Percentiles rank a stretch among this genome's conserved stretches.
phyloP scores from a whole-genome alignment of 352 stramenopile genomes.

The Phytophthora rubi region DNA sequence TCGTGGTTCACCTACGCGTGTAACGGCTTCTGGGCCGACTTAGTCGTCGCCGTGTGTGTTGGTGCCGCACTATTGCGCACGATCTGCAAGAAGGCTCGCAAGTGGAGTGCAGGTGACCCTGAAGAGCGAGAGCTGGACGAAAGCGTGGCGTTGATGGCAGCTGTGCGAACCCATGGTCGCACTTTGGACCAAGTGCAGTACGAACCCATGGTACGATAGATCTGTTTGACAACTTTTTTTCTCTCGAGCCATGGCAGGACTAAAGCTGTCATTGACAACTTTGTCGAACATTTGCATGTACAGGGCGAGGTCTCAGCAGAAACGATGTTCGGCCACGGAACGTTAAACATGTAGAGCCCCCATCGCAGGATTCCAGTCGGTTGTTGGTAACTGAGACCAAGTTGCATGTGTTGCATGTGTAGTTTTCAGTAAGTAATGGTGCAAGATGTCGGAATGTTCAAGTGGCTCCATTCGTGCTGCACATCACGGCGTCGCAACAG shows the following conservation, averaged over 20 bases:
- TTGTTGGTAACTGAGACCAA: slow-evolving; percentile 1
- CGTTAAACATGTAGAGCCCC: neutral
- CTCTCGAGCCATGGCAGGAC: neutral
- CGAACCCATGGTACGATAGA: slow-evolving; percentile 49
- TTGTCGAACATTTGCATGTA: neutral
- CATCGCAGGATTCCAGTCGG: neutral
- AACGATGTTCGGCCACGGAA: slow-evolving; percentile 25
- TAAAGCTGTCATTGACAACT: slow-evolving; percentile 4
- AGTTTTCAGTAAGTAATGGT: slow-evolving; percentile 11
- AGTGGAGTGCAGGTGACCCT: slow-evolving; percentile 38
- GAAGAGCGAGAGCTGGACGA: slow-evolving; percentile 46
- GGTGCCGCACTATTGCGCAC: slow-evolving; percentile 20
- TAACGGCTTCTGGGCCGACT: slow-evolving; percentile 62
- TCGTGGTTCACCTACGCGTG: slow-evolving; percentile 60
- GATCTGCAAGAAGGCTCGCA: slow-evolving; percentile 41
- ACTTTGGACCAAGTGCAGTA: slow-evolving; percentile 41
- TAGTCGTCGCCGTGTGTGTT: slow-evolving; percentile 40
- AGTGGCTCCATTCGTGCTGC: slow-evolving; percentile 22
- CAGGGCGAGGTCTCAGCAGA: slow-evolving; percentile 43
- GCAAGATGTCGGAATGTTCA: slow-evolving; percentile 26
- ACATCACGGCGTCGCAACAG: slow-evolving; percentile 22
- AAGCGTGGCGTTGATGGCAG: slow-evolving; percentile 49
- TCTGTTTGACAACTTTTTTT: neutral
- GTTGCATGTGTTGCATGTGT: neutral
- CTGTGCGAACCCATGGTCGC: slow-evolving; percentile 58